Percentiles rank a stretch among this genome's conserved stretches.
phyloP scores from a whole-genome alignment of 306 rosid species.

The Adenanthera pavonina region DNA sequence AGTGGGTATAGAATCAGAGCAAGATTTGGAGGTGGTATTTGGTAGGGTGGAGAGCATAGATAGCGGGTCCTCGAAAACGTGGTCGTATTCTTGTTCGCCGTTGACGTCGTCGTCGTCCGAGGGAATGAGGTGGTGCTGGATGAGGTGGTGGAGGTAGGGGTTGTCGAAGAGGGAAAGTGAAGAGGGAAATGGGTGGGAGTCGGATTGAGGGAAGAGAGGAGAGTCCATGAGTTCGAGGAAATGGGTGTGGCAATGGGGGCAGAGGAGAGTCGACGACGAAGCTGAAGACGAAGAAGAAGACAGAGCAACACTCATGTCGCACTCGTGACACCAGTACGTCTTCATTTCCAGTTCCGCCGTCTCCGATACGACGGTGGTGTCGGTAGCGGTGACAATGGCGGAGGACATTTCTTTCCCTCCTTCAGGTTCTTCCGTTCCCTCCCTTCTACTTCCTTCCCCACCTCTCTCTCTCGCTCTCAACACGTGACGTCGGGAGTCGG shows the following conservation, averaged over 20 bases:
- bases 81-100: not conserved
- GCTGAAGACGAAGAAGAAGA: slow-evolving; percentile 14
- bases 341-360: slow-evolving; percentile 43
- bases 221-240: slow-evolving; percentile 86
- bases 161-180: slow-evolving; percentile 42
- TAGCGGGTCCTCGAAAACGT: slow-evolving; percentile 39
- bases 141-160: slow-evolving; percentile 49
- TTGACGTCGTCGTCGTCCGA: slow-evolving; percentile 24
- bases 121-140: slow-evolving; percentile 49
- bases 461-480: not conserved
- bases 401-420: slow-evolving; percentile 10
- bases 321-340: slow-evolving; percentile 92
- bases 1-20: slow-evolving; percentile 43
- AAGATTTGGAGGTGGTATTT: slow-evolving; percentile 38
- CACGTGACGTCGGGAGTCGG: slow-evolving; percentile 12
- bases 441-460: not conserved
- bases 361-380: slow-evolving; percentile 22
- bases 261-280: slow-evolving; percentile 43
- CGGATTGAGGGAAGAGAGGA: slow-evolving; percentile 40
- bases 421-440: not conserved
- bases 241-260: slow-evolving; percentile 78
- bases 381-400: slow-evolving; percentile 28
- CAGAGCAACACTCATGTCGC: slow-evolving; percentile 87
- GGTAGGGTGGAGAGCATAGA: slow-evolving; percentile 33
- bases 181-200: slow-evolving; percentile 36